A percentile compares a stretch with the other conserved stretches of the same genome.
Evolutionary conservation across 78 protist species (phyloP).

Genomic region (Salpingoeca rosetta): DNA sequence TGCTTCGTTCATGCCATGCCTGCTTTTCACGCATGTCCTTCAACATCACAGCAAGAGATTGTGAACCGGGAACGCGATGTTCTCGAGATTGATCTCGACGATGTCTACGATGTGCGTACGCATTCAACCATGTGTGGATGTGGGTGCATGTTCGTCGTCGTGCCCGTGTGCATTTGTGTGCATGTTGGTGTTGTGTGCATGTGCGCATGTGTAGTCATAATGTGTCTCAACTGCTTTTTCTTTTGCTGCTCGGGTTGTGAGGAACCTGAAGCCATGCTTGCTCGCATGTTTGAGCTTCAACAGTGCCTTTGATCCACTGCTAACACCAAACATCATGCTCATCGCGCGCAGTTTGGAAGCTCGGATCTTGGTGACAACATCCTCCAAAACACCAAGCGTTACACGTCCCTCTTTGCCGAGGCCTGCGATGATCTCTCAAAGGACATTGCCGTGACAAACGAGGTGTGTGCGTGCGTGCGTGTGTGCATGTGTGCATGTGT

Average conservation of each 20-base stretch:
- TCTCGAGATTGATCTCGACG: background rate
- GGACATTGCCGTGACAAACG: background rate
- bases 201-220: too few species aligned
- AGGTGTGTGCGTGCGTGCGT: background rate
- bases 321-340: too few species aligned
- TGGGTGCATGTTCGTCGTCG: too few species aligned
- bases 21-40: background rate
- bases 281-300: too few species aligned
- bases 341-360: too few species aligned
- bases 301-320: background rate
- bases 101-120: background rate
- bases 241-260: too few species aligned
- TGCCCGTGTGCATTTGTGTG: too few species aligned
- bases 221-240: too few species aligned
- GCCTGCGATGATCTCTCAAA: background rate
- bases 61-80: background rate
- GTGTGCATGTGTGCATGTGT: background rate
- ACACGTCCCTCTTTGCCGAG: background rate
- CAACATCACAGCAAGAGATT: conserved; percentile 1
- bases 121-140: too few species aligned
- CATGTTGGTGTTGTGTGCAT: too few species aligned
- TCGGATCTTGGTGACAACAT: background rate
- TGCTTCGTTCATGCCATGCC: background rate
- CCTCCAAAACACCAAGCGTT: background rate
- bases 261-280: too few species aligned